A percentile compares a stretch with the other conserved stretches of the same genome.
phyloP scores from a whole-genome alignment of 2,329 filamentous ascomycete species.

The Leptodontidium sp. region DNA sequence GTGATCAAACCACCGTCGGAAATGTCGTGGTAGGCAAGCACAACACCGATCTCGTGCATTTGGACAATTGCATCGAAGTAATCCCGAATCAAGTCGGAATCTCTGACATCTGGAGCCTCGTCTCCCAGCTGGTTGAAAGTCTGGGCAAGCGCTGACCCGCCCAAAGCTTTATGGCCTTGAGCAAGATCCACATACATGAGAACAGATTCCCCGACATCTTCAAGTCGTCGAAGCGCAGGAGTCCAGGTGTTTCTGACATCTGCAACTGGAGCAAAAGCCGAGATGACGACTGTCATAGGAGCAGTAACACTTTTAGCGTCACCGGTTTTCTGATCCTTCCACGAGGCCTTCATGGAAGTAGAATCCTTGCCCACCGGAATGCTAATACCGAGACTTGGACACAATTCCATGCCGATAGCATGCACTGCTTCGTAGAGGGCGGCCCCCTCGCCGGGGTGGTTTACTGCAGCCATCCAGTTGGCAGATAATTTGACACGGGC shows the following conservation, averaged over 20 bases:
- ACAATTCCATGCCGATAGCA: conserved; percentile 91
- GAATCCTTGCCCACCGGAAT: conserved; percentile 99
- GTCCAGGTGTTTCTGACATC: conserved; percentile 92
- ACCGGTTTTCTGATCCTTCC: conserved; percentile 75
- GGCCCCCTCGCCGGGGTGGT: conserved; percentile 90
- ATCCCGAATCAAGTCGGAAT: conserved; percentile 82
- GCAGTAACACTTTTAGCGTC: conserved; percentile 87
- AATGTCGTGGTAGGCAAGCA: conserved; percentile 93
- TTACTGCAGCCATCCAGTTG: conserved; percentile 99
- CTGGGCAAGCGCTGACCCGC: conserved; percentile 91
- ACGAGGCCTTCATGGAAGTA: conserved; percentile 98
- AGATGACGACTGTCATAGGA: conserved; percentile 89
- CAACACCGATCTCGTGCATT: conserved; percentile 71
- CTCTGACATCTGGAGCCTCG: conserved; percentile 84
- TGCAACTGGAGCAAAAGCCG: conserved; percentile 86
- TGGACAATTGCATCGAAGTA: conserved; percentile 87
- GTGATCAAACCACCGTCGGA: conserved; percentile 94
- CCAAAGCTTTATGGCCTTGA: conserved; percentile 79
- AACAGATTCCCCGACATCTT: conserved; percentile 88
- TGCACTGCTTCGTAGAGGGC: conserved; percentile 93
- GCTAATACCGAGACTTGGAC: conserved; percentile 86
- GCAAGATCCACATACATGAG: conserved; percentile 93
- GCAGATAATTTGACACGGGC: conserved; percentile 87
- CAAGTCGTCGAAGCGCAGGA: conserved; percentile 80
- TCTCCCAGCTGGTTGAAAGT: conserved; percentile 86